Evolutionary conservation across 352 stramenopile species (phyloP), one percentile per base, ranked within the genome.

Genomic region (Pythium oligandrum): DNA sequence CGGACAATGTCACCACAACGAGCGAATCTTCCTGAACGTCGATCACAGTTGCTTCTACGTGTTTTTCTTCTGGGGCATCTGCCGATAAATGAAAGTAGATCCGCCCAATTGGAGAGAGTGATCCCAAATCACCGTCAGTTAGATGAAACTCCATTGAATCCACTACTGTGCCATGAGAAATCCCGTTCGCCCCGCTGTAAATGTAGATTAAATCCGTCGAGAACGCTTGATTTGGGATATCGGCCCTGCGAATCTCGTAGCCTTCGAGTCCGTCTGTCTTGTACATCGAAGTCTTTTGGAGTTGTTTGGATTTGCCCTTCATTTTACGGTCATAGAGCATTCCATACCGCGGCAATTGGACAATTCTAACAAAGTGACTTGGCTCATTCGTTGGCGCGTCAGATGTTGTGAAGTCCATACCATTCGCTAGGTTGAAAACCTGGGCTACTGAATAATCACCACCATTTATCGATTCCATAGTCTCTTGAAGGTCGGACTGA

Each of bases 81-180:
- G 3, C 17, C 10, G 39, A 38, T 32, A 58, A 34, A 71, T 55
- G 57, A 78, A 82, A 46, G 59, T 68, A 33, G 30, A 50, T n/a
- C 33, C 33, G 53, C 48, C 5, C 60, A 26, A 49, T 66, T 32
- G 6, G 59, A 65, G 50, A 74, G 66, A 44, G 64, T 40, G 33
- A n/a, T 39, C 48, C 35, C 40, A 35, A 45, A 44, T 83, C 64
- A 17, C 61, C 66, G 46, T 82, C 64, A 2, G 63, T 79, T 35
- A 90, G 64, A 50, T 61, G 62, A 57, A 86, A 91, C 55, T 57
- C 50, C 2, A 91, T 45, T 6, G 71, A 60, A 63, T 91, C 80
- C 40, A 73, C 57, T 6, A 59, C 31, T 33, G 38, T 8, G 5
- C 26, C 32, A 6, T 68, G 37, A 1, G 47, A n/a, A 36, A 32